These are phyloP conservation scores for Paraphoma sp. DNA, from an alignment of 2,329 filamentous ascomycete genomes.

Conservation along the genomic window DNA sequence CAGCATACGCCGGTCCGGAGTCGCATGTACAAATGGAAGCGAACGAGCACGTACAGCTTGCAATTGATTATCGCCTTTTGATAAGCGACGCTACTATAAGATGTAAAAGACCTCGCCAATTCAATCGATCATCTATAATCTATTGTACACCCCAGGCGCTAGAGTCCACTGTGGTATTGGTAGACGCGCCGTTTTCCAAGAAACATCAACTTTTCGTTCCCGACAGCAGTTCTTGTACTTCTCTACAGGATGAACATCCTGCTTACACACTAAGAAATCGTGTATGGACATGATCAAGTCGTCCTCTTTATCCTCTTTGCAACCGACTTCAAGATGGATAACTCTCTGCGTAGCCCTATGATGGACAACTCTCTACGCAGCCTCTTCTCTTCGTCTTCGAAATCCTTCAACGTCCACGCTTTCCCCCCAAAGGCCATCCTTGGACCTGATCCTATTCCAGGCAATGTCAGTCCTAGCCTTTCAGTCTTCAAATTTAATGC, in stretches of 20 bases:
- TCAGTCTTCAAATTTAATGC: constrained; percentile 92
- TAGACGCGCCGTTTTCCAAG: no score
- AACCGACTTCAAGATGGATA: no score
- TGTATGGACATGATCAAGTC: no score
- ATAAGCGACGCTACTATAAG: no score
- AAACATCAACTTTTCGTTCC: no score
- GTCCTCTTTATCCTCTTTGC: no score
- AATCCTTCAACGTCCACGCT: neutral
- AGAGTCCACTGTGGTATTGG: neutral
- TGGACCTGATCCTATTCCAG: neutral
- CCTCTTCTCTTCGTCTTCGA: neutral
- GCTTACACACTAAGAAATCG: no score
- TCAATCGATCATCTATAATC: neutral
- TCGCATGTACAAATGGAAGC: no score
- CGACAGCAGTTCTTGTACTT: no score
- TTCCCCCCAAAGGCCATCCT: neutral
- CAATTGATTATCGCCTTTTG: neutral
- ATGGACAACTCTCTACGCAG: neutral
- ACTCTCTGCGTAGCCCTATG: no score
- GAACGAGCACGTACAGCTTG: neutral
- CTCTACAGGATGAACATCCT: no score
- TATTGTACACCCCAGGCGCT: neutral
- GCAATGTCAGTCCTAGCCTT: neutral
- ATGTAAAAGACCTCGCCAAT: neutral
- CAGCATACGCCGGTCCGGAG: no score